Evolutionary conservation across 306 rosid genomes (phyloP).

Genomic region (Pterocarpus macrocarpus): DNA sequence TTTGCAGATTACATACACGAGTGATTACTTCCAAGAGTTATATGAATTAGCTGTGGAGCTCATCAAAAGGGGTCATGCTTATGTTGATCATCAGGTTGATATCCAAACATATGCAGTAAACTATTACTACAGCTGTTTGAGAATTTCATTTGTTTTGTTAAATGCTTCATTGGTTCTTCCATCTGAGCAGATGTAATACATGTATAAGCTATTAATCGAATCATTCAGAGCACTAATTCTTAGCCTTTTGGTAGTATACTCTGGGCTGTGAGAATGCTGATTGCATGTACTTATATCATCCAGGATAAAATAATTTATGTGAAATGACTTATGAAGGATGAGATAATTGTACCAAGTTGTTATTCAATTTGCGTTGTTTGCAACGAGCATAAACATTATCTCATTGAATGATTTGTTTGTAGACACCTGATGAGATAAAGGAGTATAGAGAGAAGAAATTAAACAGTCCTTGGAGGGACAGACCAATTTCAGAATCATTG

Average conservation of each 20-base stretch:
- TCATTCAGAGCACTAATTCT: conserved; percentile 19
- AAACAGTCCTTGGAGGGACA: conserved; percentile 99
- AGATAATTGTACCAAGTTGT: conserved; percentile 34
- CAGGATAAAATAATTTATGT: conserved; percentile 34
- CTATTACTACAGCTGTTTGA: neutral
- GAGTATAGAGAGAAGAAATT: conserved; percentile 90
- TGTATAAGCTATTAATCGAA: conserved; percentile 7
- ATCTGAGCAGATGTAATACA: conserved; percentile 19
- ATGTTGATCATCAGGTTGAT: conserved; percentile 97
- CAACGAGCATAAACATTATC: conserved; percentile 2
- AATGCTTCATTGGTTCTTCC: conserved; percentile 15
- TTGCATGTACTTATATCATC: conserved; percentile 31
- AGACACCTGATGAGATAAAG: conserved; percentile 94
- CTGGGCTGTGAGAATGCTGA: conserved; percentile 10
- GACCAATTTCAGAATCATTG: conserved; percentile 84
- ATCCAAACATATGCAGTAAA: neutral
- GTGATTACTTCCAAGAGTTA: conserved; percentile 94
- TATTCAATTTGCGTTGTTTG: conserved; percentile 24
- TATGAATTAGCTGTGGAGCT: conserved; percentile 96
- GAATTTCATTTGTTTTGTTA: conserved; percentile 26
- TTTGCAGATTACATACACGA: conserved; percentile 88
- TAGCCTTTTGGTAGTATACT: conserved; percentile 29
- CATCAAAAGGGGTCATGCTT: conserved; percentile 83
- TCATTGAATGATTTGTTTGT: conserved; percentile 46
- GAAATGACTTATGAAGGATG: conserved; percentile 39